These are phyloP conservation scores for Solanum chiquidenum DNA, from an alignment of 257 asterid genomes.

Conservation along the genomic window DNA sequence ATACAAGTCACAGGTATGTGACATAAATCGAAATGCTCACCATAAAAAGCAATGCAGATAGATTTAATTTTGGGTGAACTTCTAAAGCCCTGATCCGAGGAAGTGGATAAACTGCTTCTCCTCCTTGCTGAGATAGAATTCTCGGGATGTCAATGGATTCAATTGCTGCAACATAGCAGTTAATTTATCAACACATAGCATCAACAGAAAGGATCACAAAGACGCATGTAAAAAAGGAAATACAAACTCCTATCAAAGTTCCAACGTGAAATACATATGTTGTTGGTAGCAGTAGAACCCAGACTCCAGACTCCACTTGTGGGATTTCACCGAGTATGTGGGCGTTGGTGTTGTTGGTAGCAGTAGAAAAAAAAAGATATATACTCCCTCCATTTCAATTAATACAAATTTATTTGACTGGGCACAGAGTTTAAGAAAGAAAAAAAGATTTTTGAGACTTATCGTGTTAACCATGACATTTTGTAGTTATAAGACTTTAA, in stretches of 20 bases:
- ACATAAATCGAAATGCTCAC: conserved; percentile 34
- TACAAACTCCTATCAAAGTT: background rate
- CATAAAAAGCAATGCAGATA: conserved; percentile 75
- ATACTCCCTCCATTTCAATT: background rate
- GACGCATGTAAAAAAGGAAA: background rate
- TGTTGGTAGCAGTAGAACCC: background rate
- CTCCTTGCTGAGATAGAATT: conserved; percentile 98
- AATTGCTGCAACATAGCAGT: conserved; percentile 47
- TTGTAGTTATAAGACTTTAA: background rate
- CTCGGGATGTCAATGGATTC: conserved; percentile 94
- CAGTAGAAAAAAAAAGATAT: background rate
- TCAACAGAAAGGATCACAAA: background rate
- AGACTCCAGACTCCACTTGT: background rate
- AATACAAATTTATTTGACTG: background rate
- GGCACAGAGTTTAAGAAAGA: background rate
- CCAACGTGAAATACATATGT: background rate
- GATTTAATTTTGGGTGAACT: conserved; percentile 86
- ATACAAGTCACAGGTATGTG: background rate
- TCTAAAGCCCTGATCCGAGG: conserved; percentile 86
- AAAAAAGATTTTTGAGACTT: background rate
- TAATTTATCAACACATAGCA: background rate
- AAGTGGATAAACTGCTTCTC: conserved; percentile 94
- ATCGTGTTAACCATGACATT: background rate
- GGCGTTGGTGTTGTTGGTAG: background rate
- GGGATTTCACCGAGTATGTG: background rate